Base-by-base conservation (phyloP, 371 early-diverging fungal species). In the Circinella umbellata region DNA sequence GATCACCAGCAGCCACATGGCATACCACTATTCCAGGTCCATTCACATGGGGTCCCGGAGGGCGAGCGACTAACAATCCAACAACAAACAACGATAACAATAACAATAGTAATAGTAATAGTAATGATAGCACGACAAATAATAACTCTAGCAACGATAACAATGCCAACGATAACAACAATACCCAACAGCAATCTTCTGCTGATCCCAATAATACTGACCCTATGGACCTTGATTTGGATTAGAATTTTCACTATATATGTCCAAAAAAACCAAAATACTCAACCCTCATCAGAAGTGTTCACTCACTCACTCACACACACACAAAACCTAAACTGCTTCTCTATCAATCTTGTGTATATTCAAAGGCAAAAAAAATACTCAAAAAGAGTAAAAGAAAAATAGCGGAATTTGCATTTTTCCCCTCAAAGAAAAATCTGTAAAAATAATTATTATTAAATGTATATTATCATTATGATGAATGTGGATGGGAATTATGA, bases 31-130 rank as follows among this genome's bases (percentile, higher is more conserved):
- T 74, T 27, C 77, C 77, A 14, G 74, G 77, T 47, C 53, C 71
- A 14, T 76, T 76, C 51, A 67, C 69, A 17, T 76, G 77, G 77
- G 77, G 77, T 51, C 73, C 73, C 17, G 72, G 73, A 18, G 65
- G 64, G 13, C 46, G 37, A 36, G 51, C 64, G 35, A 42, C 59
- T 37, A 64, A 59, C 35, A 61, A 61, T 20, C 36, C 66, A 36
- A 37, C 42, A 54, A 14, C 59, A 38, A 39, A 49, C 65, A 53
- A 53, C 36, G 61, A 65, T 61, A 54, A 61, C 20, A 54, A 36
- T 35, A 68, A 55, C 55, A 74, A 61, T 37, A 54, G 61, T 48
- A 67, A 65, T 46, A 48, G 38, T 20, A 59, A 60, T 27, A 27
- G 27, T 27, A 27, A 27, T 27, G 27, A 27, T 27, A 27, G 27